Conservation (phyloP, 2,329 filamentous ascomycete genomes). For the Paraconiothyrium sp. region DNA sequence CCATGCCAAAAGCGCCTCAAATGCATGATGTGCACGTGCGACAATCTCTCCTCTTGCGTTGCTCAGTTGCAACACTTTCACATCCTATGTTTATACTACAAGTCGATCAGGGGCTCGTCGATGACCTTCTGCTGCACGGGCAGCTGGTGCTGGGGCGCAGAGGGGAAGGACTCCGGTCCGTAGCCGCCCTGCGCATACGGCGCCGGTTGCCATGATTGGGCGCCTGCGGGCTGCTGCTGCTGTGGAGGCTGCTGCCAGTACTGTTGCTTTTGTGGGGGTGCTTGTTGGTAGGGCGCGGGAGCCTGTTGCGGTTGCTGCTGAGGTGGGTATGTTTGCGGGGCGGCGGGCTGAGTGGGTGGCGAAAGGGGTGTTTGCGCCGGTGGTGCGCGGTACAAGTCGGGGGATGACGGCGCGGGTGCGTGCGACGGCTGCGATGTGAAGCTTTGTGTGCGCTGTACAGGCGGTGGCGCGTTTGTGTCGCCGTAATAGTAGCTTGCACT, state of each 20-base stretch:
- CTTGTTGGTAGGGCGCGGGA: slow-evolving; percentile 22
- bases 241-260: slow-evolving; percentile 37
- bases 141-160: slow-evolving; percentile 68
- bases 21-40: background rate
- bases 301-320: slow-evolving; percentile 37
- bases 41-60: background rate
- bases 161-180: slow-evolving; percentile 67
- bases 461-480: slow-evolving; percentile 32
- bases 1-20: too few species aligned
- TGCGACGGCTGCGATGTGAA: slow-evolving; percentile 43
- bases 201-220: slow-evolving; percentile 44
- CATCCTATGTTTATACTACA: slow-evolving; percentile 55
- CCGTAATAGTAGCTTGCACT: slow-evolving; percentile 48
- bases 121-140: slow-evolving; percentile 62
- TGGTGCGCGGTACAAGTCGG: slow-evolving; percentile 41
- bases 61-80: too few species aligned
- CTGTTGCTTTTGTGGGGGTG: slow-evolving; percentile 37
- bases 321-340: slow-evolving; percentile 42
- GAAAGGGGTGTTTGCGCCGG: slow-evolving; percentile 40
- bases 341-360: slow-evolving; percentile 41
- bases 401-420: slow-evolving; percentile 46
- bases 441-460: slow-evolving; percentile 42
- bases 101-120: slow-evolving; percentile 83
- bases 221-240: slow-evolving; percentile 32
- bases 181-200: slow-evolving; percentile 52